A percentile compares a stretch with the other conserved stretches of the same genome.
These are phyloP conservation scores for Pythium monospermum DNA, from an alignment of 352 stramenopile species.

Conservation along the genomic window DNA sequence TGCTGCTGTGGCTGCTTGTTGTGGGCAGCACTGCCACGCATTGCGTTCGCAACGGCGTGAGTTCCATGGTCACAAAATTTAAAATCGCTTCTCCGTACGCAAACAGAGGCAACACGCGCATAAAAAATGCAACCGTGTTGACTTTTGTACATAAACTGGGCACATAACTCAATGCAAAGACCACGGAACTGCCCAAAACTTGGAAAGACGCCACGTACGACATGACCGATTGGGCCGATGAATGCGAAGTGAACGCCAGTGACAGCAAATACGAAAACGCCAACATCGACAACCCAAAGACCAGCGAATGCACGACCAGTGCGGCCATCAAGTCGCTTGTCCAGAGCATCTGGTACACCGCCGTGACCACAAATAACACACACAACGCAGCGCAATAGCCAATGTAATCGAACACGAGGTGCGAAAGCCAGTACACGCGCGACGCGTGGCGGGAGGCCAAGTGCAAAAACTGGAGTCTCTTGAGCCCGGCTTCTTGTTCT, in stretches of 20 bases:
- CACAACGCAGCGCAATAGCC: constrained; percentile 31
- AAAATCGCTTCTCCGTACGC: constrained; percentile 44
- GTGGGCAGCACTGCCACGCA: constrained; percentile 44
- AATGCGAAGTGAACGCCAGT: constrained; percentile 68
- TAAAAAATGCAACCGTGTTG: constrained; percentile 32
- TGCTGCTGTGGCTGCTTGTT: not conserved
- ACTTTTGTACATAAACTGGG: constrained; percentile 47
- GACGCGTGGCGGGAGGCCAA: constrained; percentile 42
- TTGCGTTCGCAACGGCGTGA: constrained; percentile 33
- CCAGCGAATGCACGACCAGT: constrained; percentile 24
- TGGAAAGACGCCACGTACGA: constrained; percentile 70
- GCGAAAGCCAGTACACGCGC: constrained; percentile 60
- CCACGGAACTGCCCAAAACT: constrained; percentile 41
- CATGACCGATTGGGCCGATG: constrained; percentile 75
- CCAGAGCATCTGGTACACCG: constrained; percentile 11
- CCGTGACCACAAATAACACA: constrained; percentile 28
- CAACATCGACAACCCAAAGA: constrained; percentile 54
- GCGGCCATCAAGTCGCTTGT: constrained; percentile 29
- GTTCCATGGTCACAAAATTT: constrained; percentile 48
- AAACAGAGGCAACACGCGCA: constrained; percentile 60
- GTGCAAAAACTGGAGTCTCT: constrained; percentile 71
- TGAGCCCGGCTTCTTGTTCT: constrained; percentile 64
- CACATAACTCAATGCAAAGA: constrained; percentile 43
- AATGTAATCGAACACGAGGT: constrained; percentile 63
- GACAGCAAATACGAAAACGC: constrained; percentile 64